Evolutionary conservation across 352 stramenopile species (phyloP).

Genomic region (Peronospora tabacina): DNA sequence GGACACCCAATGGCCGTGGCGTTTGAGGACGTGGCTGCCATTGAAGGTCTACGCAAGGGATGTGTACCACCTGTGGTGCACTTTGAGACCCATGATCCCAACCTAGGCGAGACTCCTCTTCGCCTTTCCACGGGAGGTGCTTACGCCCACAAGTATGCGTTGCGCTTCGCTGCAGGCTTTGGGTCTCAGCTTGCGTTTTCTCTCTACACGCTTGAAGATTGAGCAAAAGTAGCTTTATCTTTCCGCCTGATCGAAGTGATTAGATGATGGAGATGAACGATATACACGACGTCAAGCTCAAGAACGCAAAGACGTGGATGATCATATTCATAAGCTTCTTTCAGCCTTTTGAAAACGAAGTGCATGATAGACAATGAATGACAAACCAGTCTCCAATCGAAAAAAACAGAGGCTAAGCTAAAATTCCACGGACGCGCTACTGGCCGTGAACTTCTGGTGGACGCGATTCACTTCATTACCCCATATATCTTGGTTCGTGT

Average conservation of each 20-base stretch:
- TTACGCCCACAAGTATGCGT: conserved; percentile 86
- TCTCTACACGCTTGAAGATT: conserved; percentile 81
- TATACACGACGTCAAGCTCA: conserved; percentile 5
- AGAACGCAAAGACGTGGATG: conserved; percentile 9
- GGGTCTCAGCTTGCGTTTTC: conserved; percentile 94
- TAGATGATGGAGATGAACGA: conserved; percentile 7
- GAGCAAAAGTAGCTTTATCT: conserved; percentile 5
- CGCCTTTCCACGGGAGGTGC: conserved; percentile 46
- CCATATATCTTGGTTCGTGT: conserved; percentile 35
- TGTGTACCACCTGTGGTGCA: conserved; percentile 89
- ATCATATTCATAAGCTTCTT: conserved; percentile 14
- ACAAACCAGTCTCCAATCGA: conserved; percentile 7
- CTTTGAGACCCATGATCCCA: conserved; percentile 80
- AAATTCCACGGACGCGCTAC: conserved; percentile 59
- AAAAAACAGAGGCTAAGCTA: conserved; percentile 25
- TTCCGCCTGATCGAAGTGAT: conserved; percentile 10
- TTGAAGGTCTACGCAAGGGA: conserved; percentile 85
- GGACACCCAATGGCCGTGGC: conserved; percentile 94
- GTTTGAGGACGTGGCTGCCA: conserved; percentile 93
- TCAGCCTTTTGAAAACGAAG: conserved; percentile 5
- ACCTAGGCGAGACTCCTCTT: conserved; percentile 42
- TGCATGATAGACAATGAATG: conserved; percentile 16
- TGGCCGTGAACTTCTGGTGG: conserved; percentile 39
- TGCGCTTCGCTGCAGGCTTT: conserved; percentile 94
- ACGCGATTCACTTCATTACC: conserved; percentile 31